Base-by-base conservation (phyloP, 257 asterid genomes). In the Dorcoceras hygrometricum region DNA sequence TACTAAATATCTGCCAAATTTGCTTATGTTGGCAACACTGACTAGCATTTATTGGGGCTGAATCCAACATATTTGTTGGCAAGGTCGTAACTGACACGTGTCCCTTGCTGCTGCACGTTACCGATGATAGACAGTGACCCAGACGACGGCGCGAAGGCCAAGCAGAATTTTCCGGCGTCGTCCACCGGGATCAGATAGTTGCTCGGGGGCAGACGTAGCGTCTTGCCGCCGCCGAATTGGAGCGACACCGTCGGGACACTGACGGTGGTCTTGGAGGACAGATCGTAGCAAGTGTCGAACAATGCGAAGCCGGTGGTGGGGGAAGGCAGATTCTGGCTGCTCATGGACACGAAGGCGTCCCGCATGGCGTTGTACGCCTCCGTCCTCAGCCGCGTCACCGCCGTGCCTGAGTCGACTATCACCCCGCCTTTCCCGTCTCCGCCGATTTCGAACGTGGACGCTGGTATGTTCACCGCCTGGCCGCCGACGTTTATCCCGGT, bases 391-490 rank as follows among this genome's bases (percentile, higher is more conserved):
- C 97, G 78, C 5, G 95, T 89, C 73, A 92, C 88, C 56, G 97
- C 89, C 58, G 98, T 92, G 3, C 98, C 97, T 4, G 98, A 92
- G 70, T 92, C 98, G 0, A 92, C 81, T 54, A 92, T 87, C 66
- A 89, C 83, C 1, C 98, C 98, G 0, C 97, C 97, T 14, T 77
- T 77, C 0, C 98, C 97, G 46, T 76, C 66, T 0, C 48, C 8
- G 24, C 78, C 80, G 24, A 92, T 59, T 2, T 59, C 79, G 23
- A 92, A 79, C 8, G 68, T 32, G 0, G 78, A 60, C 23, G 77
- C 10, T 22, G 90, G 84, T 6, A 89, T 54, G 0, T 32, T 5
- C 2, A 92, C 56, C 66, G 62, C 70, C 5, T 25, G 9, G 0
- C 91, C 97, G 3, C 91, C 96, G 69, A 92, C 89, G 56, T 59